Evolutionary conservation across 169 alveolate species (phyloP).

Genomic region (Blepharisma undulans): DNA sequence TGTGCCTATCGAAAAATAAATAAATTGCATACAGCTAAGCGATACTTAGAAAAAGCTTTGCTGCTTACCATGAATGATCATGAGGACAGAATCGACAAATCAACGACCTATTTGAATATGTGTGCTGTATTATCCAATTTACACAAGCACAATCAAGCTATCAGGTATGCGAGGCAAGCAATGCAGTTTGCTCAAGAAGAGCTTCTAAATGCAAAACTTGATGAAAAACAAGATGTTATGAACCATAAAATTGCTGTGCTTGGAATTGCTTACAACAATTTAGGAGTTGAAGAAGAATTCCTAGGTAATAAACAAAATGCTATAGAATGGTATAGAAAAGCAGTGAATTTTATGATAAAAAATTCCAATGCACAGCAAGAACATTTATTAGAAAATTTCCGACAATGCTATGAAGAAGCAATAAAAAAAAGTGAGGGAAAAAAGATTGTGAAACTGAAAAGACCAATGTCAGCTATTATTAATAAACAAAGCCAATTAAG

Average conservation of each 20-base stretch:
- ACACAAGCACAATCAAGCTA: slow-evolving; percentile 71
- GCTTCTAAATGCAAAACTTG: background rate
- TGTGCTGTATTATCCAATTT: slow-evolving; percentile 73
- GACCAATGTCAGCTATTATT: background rate
- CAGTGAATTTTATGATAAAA: slow-evolving; percentile 15
- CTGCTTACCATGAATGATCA: slow-evolving; percentile 47
- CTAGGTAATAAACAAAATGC: background rate
- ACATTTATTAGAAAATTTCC: background rate
- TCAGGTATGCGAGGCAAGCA: slow-evolving; percentile 70
- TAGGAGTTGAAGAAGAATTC: slow-evolving; percentile 38
- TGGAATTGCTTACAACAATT: slow-evolving; percentile 34
- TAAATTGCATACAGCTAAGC: slow-evolving; percentile 56
- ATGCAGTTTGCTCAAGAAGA: slow-evolving; percentile 65
- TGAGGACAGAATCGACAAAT: background rate
- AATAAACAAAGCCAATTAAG: background rate
- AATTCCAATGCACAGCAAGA: background rate
- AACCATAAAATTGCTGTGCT: background rate
- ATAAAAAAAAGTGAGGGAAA: background rate
- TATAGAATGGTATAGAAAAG: slow-evolving; percentile 2
- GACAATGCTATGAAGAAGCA: background rate
- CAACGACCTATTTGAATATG: slow-evolving; percentile 66
- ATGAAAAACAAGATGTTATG: background rate
- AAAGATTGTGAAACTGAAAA: background rate
- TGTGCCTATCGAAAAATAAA: slow-evolving; percentile 59
- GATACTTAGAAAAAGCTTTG: slow-evolving; percentile 69